These are phyloP conservation scores for Penicillium fimorum DNA, from an alignment of 495 filamentous ascomycete genomes.

Conservation along the genomic window DNA sequence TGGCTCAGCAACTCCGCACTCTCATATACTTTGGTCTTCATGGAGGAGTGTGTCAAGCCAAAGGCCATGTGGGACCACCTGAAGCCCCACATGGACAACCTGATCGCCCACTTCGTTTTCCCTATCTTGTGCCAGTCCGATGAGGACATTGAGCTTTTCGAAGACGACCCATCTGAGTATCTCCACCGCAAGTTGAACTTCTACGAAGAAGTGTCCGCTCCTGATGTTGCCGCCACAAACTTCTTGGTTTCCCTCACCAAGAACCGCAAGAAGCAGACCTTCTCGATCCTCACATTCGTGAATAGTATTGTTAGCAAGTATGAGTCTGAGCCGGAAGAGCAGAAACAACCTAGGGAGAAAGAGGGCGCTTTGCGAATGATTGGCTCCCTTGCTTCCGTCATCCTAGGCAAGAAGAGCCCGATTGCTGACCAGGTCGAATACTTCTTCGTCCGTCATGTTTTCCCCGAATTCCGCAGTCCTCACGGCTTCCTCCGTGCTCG, in stretches of 20 bases:
- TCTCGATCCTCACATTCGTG: constrained; percentile 87
- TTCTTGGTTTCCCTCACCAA: constrained; percentile 95
- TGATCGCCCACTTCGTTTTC: constrained; percentile 92
- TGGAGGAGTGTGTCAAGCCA: constrained; percentile 96
- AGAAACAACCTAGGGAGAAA: constrained; percentile 92
- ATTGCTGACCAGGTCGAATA: constrained; percentile 98
- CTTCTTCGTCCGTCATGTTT: constrained; percentile 96
- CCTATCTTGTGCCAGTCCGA: constrained; percentile 89
- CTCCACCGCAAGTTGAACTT: constrained; percentile 95
- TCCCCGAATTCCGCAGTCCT: constrained; percentile 92
- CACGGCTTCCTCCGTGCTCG: constrained; percentile 93
- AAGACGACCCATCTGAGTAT: constrained; percentile 91
- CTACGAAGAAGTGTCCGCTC: constrained; percentile 94
- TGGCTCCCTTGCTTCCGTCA: constrained; percentile 87
- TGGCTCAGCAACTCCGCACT: constrained; percentile 95
- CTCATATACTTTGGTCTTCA: constrained; percentile 85
- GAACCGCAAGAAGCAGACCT: constrained; percentile 91
- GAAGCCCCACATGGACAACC: constrained; percentile 85
- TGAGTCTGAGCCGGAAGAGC: constrained; percentile 75
- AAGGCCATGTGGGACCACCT: constrained; percentile 95
- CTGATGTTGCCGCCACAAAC: constrained; percentile 94
- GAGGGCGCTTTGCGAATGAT: constrained; percentile 98
- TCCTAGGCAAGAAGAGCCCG: constrained; percentile 95
- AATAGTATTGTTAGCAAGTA: constrained; percentile 90
- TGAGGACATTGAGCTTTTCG: constrained; percentile 91